A percentile compares a stretch with the other conserved stretches of the same genome.
These are phyloP conservation scores for Aaosphaeria arxii DNA, from an alignment of 2,329 filamentous ascomycete genomes.

Conservation along the genomic window DNA sequence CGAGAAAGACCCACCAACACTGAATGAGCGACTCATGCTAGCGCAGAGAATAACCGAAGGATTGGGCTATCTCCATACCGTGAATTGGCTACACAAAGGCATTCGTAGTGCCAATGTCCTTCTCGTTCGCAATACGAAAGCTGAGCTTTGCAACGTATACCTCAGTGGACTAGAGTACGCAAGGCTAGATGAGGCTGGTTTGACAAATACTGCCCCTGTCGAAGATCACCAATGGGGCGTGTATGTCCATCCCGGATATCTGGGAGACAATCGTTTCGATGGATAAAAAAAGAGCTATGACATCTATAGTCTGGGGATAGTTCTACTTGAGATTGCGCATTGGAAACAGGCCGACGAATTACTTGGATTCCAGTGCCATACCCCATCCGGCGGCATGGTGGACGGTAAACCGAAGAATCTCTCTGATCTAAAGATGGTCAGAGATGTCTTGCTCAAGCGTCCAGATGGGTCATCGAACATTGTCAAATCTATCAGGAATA, in stretches of 20 bases:
- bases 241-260: constrained; percentile 12
- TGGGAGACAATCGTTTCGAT: constrained; percentile 46
- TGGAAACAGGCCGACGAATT: constrained; percentile 28
- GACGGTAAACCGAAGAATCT: no score
- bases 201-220: constrained; percentile 42
- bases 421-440: no score
- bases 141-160: constrained; percentile 38
- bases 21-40: constrained; percentile 48
- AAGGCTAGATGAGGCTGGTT: constrained; percentile 44
- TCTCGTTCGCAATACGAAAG: constrained; percentile 25
- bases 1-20: constrained; percentile 12
- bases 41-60: constrained; percentile 50
- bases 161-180: constrained; percentile 52
- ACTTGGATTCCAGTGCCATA: no score
- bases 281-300: constrained; percentile 14
- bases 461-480: no score
- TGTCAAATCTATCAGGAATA: no score
- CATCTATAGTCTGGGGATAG: constrained; percentile 48
- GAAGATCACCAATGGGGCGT: neutral
- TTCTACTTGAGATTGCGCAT: constrained; percentile 49
- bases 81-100: constrained; percentile 55
- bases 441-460: no score
- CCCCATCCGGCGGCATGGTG: no score
- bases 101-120: constrained; percentile 50
- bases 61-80: constrained; percentile 50